Conservation (phyloP, 1,284 basidiomycete species). For the Ceratobasidium sp. region DNA sequence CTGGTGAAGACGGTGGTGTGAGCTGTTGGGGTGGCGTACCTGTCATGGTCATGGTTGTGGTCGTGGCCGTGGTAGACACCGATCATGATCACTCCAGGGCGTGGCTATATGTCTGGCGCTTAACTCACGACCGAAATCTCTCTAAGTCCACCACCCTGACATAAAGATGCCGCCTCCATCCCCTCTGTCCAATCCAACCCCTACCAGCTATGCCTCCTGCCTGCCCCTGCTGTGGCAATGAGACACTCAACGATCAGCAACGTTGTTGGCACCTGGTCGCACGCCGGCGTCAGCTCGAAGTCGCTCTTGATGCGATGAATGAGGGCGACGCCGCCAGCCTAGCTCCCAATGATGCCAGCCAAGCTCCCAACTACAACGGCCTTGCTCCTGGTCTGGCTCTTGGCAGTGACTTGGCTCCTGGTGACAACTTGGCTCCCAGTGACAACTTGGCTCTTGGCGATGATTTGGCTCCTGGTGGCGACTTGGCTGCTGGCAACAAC, state of each 20-base stretch:
- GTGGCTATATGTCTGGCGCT: not conserved
- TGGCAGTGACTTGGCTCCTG: no score
- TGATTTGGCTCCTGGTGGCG: no score
- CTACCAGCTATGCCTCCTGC: not conserved
- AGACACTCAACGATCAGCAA: not conserved
- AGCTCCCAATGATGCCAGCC: not conserved
- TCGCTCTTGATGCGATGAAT: not conserved
- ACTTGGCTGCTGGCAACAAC: no score
- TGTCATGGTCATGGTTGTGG: not conserved
- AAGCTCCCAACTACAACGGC: no score
- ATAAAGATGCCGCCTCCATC: not conserved
- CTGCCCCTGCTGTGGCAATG: not conserved
- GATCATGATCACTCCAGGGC: not conserved
- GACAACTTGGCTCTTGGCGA: no score
- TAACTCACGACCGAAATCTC: not conserved
- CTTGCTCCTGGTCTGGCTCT: no score
- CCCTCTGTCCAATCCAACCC: not conserved
- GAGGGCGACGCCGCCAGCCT: not conserved
- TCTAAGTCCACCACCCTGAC: no score
- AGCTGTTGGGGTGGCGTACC: not conserved
- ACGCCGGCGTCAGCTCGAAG: not conserved
- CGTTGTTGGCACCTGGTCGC: not conserved
- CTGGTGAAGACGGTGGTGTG: not conserved
- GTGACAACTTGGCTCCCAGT: no score
- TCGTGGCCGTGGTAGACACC: not conserved